Conservation (phyloP, 2,329 filamentous ascomycete species). For the Parascedosporium putredinis region DNA sequence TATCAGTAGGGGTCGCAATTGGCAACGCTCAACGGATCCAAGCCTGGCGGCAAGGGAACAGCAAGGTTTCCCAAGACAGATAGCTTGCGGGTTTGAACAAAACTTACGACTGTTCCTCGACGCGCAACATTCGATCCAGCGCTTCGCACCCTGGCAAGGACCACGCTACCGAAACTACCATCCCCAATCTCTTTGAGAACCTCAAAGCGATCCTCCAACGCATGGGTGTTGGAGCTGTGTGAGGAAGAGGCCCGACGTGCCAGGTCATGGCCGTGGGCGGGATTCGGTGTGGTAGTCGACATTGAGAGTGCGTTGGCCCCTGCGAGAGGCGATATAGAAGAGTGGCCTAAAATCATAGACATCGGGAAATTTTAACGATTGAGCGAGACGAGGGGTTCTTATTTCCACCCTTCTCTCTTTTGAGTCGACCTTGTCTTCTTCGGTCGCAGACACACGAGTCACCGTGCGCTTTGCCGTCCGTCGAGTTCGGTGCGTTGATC, state of each 20-base stretch:
- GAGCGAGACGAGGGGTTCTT: background rate
- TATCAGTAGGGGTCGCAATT: background rate
- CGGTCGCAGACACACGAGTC: too few relatives aligned
- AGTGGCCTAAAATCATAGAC: background rate
- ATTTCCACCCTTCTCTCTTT: too few relatives aligned
- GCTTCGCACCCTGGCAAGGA: conserved; percentile 79
- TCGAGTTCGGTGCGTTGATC: background rate
- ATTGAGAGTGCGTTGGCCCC: conserved; percentile 7
- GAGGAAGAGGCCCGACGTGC: conserved; percentile 56
- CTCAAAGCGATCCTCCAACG: conserved; percentile 90
- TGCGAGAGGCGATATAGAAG: background rate
- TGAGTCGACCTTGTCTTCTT: too few relatives aligned
- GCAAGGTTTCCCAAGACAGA: background rate
- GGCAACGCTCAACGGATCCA: background rate
- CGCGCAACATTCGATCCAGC: conserved; percentile 83
- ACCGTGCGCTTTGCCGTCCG: background rate
- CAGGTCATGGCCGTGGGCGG: conserved; percentile 58
- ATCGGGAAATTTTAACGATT: background rate
- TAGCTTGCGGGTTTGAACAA: background rate
- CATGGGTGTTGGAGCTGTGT: conserved; percentile 40
- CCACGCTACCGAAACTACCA: conserved; percentile 95
- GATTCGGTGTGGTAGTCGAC: conserved; percentile 11
- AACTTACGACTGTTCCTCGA: conserved; percentile 80
- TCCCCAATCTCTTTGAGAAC: conserved; percentile 97
- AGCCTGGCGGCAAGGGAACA: too few relatives aligned